Conservation (phyloP, 768 basidiomycete genomes). For the Plicaturopsis crispa region DNA sequence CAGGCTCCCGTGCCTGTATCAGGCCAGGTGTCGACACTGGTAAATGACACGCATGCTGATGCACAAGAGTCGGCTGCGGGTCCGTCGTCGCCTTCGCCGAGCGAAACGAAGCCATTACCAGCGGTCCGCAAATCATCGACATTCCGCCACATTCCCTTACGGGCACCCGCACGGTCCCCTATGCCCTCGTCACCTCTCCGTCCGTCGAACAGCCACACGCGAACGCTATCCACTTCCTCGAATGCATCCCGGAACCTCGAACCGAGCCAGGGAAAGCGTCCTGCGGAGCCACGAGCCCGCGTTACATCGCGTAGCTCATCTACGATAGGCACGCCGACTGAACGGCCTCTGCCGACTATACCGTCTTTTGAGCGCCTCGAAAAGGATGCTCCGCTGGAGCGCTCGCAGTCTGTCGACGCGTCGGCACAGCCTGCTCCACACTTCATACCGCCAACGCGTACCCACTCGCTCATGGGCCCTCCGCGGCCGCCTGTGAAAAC, state of each 20-base stretch:
- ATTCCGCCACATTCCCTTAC: slow-evolving; percentile 43
- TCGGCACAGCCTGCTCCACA: slow-evolving; percentile 7
- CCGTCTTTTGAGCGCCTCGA: slow-evolving; percentile 4
- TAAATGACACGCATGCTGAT: not conserved
- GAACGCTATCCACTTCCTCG: slow-evolving; percentile 19
- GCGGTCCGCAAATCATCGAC: slow-evolving; percentile 34
- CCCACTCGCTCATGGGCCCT: slow-evolving; percentile 11
- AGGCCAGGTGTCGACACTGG: not conserved
- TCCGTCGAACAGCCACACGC: slow-evolving; percentile 15
- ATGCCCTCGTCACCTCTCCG: slow-evolving; percentile 25
- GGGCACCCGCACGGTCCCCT: slow-evolving; percentile 20
- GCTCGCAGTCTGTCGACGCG: slow-evolving; percentile 3
- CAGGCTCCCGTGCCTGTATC: too few species aligned
- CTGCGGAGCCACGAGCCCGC: too few species aligned
- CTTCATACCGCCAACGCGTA: slow-evolving; percentile 12
- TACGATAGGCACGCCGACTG: slow-evolving; percentile 4
- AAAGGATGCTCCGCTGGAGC: slow-evolving; percentile 6
- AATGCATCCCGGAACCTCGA: slow-evolving; percentile 7
- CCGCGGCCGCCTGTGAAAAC: slow-evolving; percentile 12
- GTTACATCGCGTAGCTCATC: slow-evolving; percentile 10
- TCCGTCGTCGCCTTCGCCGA: slow-evolving; percentile 3
- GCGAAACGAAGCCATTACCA: slow-evolving; percentile 2
- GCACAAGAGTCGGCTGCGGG: not conserved
- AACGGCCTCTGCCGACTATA: slow-evolving; percentile 5
- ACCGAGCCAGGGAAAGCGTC: slow-evolving; percentile 5